These are phyloP conservation scores for Apostasia shenzhenica DNA, from an alignment of 106 monocot species.

Conservation along the genomic window DNA sequence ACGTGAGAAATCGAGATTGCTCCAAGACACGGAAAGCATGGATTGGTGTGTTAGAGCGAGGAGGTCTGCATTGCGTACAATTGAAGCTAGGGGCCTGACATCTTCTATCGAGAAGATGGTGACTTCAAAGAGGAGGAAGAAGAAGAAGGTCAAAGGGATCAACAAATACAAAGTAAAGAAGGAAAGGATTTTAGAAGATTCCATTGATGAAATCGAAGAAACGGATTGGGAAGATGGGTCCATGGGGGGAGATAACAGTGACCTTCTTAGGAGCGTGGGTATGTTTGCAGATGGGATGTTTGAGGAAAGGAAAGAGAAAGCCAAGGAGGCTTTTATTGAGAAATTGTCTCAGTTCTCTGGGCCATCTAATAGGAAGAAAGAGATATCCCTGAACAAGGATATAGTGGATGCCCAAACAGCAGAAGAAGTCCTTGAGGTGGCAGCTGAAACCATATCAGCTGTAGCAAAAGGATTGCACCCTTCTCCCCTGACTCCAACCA, in stretches of 20 bases:
- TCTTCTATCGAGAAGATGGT: conserved; percentile 50
- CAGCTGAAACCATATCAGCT: conserved; percentile 49
- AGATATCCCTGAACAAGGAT: conserved; percentile 59
- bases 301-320: conserved; percentile 56
- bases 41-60: conserved; percentile 95
- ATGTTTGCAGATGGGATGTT: conserved; percentile 63
- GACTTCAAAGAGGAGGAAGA: conserved; percentile 71
- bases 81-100: conserved; percentile 64
- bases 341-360: conserved; percentile 69
- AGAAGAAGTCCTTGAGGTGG: conserved; percentile 70
- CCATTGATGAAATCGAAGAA: conserved; percentile 32
- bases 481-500: conserved; percentile 82
- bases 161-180: conserved; percentile 20
- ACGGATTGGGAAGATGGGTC: conserved; percentile 20
- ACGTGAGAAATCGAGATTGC: conserved; percentile 40
- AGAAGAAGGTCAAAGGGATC: conserved; percentile 16
- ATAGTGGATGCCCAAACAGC: conserved; percentile 77
- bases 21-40: conserved; percentile 59
- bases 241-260: conserved; percentile 14
- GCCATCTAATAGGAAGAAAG: conserved; percentile 74
- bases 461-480: conserved; percentile 88
- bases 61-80: conserved; percentile 49
- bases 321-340: conserved; percentile 57
- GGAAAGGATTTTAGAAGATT: conserved; percentile 26
- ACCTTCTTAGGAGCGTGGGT: conserved; percentile 29